These are phyloP conservation scores for Blastomyces gilchristii DNA, from an alignment of 2,329 filamentous ascomycete species.

Conservation along the genomic window DNA sequence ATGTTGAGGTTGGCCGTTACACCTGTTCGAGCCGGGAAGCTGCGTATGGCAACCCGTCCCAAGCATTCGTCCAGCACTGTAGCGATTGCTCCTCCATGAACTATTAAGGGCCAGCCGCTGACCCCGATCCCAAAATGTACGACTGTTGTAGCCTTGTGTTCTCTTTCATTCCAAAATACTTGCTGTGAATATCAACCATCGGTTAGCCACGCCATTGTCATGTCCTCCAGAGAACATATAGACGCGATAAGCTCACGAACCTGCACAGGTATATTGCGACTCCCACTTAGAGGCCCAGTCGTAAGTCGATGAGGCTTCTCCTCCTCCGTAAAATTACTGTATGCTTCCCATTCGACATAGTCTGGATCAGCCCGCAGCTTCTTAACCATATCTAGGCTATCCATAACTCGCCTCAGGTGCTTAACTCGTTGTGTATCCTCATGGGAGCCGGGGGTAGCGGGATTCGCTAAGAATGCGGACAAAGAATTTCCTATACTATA, in stretches of 20 bases:
- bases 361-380: slow-evolving; percentile 30
- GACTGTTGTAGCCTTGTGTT: slow-evolving; percentile 51
- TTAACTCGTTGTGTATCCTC: slow-evolving; percentile 25
- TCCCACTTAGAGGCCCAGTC: slow-evolving; percentile 32
- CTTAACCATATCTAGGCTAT: slow-evolving; percentile 30
- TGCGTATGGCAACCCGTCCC: slow-evolving; percentile 49
- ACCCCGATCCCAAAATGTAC: slow-evolving; percentile 57
- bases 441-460: slow-evolving; percentile 24
- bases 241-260: slow-evolving; percentile 21
- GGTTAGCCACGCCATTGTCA: neutral
- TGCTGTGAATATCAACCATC: slow-evolving; percentile 38
- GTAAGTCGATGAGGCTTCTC: slow-evolving; percentile 29
- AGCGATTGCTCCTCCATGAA: slow-evolving; percentile 60
- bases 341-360: slow-evolving; percentile 32
- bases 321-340: slow-evolving; percentile 28
- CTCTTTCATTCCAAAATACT: slow-evolving; percentile 52
- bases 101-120: slow-evolving; percentile 59
- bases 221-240: slow-evolving; percentile 7
- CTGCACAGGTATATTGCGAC: slow-evolving; percentile 33
- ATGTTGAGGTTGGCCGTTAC: slow-evolving; percentile 50
- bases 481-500: slow-evolving; percentile 18
- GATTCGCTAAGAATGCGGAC: slow-evolving; percentile 18
- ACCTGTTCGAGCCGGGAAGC: slow-evolving; percentile 41
- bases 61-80: slow-evolving; percentile 61
- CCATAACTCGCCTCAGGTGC: slow-evolving; percentile 24